Evolutionary conservation across 805 yeast species (phyloP).

Genomic region (Candida taoyuanica): DNA sequence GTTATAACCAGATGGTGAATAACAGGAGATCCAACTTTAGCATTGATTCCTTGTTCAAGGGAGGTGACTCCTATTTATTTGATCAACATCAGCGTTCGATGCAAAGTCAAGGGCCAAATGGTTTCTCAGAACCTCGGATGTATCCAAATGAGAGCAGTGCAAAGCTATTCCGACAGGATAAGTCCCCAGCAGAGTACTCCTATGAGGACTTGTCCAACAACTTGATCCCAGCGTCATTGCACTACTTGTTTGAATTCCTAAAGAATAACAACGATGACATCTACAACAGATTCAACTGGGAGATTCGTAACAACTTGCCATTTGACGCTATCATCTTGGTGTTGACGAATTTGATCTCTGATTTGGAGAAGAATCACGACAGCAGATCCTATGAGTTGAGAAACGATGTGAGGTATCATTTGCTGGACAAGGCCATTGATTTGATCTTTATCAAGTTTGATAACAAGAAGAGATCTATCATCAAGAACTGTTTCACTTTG

Average conservation of each 20-base stretch:
- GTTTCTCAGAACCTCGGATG: no score
- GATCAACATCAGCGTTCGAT: no score
- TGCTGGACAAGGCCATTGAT: constrained; percentile 29
- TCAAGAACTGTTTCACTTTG: constrained; percentile 30
- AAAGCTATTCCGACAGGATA: no score
- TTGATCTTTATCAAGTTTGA: constrained; percentile 31
- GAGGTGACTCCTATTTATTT: constrained; percentile 8
- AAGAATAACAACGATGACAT: constrained; percentile 43
- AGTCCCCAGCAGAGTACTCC: constrained; percentile 37
- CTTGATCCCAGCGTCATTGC: constrained; percentile 51
- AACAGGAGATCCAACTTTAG: constrained; percentile 25
- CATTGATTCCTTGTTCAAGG: constrained; percentile 21
- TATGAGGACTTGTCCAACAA: constrained; percentile 50
- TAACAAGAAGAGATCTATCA: constrained; percentile 30
- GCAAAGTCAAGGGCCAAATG: no score
- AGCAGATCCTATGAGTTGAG: constrained; percentile 28
- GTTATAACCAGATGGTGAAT: constrained; percentile 28
- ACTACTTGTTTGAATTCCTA: constrained; percentile 50
- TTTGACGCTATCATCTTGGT: constrained; percentile 52
- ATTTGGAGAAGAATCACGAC: constrained; percentile 35
- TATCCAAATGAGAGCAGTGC: no score
- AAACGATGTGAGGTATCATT: constrained; percentile 29
- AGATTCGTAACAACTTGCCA: constrained; percentile 55
- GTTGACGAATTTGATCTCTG: constrained; percentile 48
- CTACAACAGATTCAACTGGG: constrained; percentile 56